Base-by-base conservation (phyloP, 78 protist genomes). In the Pigoraptor vietnamica region DNA sequence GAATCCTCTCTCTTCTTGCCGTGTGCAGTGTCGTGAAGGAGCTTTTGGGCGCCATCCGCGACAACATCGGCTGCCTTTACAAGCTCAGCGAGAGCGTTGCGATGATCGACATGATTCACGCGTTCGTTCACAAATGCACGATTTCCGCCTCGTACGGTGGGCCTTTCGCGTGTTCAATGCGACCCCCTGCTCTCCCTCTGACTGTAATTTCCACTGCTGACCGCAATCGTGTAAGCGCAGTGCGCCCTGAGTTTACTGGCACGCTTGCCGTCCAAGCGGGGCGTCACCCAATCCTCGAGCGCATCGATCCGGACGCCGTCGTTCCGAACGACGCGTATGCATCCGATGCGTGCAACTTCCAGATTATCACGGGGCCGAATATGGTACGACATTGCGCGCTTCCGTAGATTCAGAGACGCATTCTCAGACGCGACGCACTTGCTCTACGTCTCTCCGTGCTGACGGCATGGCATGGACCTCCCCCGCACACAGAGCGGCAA, bases 291-390 rank as follows among this genome's bases (percentile, higher is more conserved):
- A 32, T 91, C n/a, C 35, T 87, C 6, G 91, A 91, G 34, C 0
- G 23, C 19, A 0, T 40, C 24, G 0, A 25, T 33, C 32, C 1
- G 37, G 37, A 55, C n/a, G 19, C 37, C 24, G 0, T 55, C 25
- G 40, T 88, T 33, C 86, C 90, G 0, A 81, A 93, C 88, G 88
- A 67, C 86, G 34, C 81, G 9, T 88, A 0, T 86, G 0, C 48
- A 14, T 14, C 90, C 24, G 24, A 2, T 21, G 24, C 83, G 10
- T 19, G 34, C 55, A 94, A 89, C 93, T 38, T 93, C 23, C 90
- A 39, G 67, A 14, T 95, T 6, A 1, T 95, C 81, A 87, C 92
- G 1, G 96, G 96, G 0, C 93, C 95, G 25, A 95, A 95, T 91
- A 94, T 94, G 95, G 82, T 89, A 14, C 24, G 90, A 14, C 67